Percentiles rank a stretch among this genome's conserved stretches.
phyloP scores from a whole-genome alignment of 78 protist genomes.

The Dictyostelium firmibasis region DNA sequence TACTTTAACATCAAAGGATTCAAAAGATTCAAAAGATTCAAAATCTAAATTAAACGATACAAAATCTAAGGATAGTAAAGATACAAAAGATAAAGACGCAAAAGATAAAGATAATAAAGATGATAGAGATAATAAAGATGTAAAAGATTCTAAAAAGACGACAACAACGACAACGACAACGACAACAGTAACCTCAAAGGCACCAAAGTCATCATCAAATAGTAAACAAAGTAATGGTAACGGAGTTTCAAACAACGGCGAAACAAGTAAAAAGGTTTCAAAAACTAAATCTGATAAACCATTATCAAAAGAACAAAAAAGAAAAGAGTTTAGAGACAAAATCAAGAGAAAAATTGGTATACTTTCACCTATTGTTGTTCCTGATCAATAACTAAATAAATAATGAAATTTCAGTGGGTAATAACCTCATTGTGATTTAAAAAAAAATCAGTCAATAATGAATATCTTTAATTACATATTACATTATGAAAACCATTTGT shows the following conservation, averaged over 20 bases:
- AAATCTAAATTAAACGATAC: neutral
- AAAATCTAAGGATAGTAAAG: neutral
- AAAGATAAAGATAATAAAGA: neutral
- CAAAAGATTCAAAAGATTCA: neutral
- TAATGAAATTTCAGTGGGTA: neutral
- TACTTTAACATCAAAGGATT: neutral
- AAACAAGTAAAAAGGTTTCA: neutral
- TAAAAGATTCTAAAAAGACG: neutral
- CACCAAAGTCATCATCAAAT: neutral
- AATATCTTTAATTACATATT: too few species aligned
- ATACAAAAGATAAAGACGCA: neutral
- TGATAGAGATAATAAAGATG: neutral
- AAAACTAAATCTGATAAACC: neutral
- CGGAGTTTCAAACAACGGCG: neutral
- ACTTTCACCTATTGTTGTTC: neutral
- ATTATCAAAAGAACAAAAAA: neutral
- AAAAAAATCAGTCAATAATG: too few species aligned
- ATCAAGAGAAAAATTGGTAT: conserved; percentile 2
- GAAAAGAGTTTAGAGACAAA: conserved; percentile 4
- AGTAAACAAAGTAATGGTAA: neutral
- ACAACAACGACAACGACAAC: neutral
- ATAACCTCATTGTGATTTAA: neutral
- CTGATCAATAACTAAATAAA: neutral
- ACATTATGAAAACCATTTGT: too few species aligned
- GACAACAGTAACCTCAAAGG: neutral